phyloP scores from a whole-genome alignment of 768 basidiomycete species.

The Calocera cornea region DNA sequence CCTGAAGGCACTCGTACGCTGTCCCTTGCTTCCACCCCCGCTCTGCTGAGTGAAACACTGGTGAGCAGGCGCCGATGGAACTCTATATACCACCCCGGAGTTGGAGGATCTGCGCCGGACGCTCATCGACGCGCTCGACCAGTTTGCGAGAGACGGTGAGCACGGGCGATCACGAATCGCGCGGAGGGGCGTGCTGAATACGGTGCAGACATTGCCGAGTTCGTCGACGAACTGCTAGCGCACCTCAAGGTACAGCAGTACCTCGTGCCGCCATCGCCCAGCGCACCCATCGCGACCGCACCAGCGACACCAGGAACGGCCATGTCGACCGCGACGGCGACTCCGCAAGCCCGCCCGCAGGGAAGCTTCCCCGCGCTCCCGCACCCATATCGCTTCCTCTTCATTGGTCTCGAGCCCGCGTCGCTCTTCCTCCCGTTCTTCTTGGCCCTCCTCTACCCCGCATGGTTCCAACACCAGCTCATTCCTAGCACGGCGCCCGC shows the following conservation, averaged over 20 bases:
- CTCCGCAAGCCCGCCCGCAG: neutral
- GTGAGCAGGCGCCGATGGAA: neutral
- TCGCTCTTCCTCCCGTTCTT: slow-evolving; percentile 4
- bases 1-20: neutral
- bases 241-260: neutral
- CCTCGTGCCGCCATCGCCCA: neutral
- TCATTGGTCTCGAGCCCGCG: neutral
- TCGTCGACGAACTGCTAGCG: slow-evolving; percentile 2
- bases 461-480: slow-evolving; percentile 55
- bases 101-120: neutral
- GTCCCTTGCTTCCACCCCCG: neutral
- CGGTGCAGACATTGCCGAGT: neutral
- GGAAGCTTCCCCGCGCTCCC: slow-evolving; percentile 4
- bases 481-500: slow-evolving; percentile 34
- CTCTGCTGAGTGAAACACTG: neutral
- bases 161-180: no score
- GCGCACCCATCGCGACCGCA: neutral
- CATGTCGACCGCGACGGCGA: neutral
- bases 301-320: neutral
- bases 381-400: neutral
- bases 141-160: neutral
- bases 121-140: neutral
- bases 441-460: slow-evolving; percentile 18
- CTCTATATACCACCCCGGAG: neutral
- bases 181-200: neutral